These are phyloP conservation scores for Lyophyllum semitale DNA, from an alignment of 768 basidiomycete species.

Conservation along the genomic window DNA sequence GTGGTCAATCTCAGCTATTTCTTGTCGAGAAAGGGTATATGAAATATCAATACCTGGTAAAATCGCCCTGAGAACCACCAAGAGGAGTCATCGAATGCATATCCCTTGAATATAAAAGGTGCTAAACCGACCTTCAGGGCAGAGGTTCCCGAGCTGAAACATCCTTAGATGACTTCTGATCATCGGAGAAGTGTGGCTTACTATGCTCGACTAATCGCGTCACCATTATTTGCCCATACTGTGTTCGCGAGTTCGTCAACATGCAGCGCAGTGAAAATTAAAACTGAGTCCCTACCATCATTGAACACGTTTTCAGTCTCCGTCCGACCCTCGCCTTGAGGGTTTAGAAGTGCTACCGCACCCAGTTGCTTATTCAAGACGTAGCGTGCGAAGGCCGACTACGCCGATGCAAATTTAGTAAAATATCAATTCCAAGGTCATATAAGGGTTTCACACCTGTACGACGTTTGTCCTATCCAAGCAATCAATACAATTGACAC, in stretches of 20 bases:
- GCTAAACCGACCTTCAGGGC: slow-evolving; percentile 76
- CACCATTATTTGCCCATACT: slow-evolving; percentile 99
- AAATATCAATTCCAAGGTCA: not conserved
- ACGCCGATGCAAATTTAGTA: not conserved
- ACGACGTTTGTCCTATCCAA: slow-evolving; percentile 95
- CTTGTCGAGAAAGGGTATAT: not conserved
- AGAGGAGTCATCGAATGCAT: not conserved
- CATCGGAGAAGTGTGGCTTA: slow-evolving; percentile 37
- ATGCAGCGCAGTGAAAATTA: not conserved
- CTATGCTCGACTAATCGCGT: slow-evolving; percentile 90
- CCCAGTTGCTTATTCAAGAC: slow-evolving; percentile 76
- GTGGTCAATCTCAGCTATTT: slow-evolving; percentile 5
- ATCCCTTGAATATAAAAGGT: slow-evolving; percentile 7
- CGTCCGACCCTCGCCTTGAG: slow-evolving; percentile 50
- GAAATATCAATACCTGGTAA: slow-evolving; percentile 64
- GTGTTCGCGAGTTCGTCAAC: not conserved
- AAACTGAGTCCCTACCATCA: slow-evolving; percentile 54
- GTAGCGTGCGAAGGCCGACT: slow-evolving; percentile 92
- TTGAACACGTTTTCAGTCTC: slow-evolving; percentile 79
- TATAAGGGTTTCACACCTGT: slow-evolving; percentile 49
- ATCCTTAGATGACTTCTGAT: not conserved
- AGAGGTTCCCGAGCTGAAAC: slow-evolving; percentile 86
- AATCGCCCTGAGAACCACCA: slow-evolving; percentile 63
- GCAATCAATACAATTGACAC: slow-evolving; percentile 95
- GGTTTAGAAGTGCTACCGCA: slow-evolving; percentile 66